These are phyloP conservation scores for Solanum pimpinellifolium DNA, from an alignment of 257 asterid genomes.

Conservation along the genomic window DNA sequence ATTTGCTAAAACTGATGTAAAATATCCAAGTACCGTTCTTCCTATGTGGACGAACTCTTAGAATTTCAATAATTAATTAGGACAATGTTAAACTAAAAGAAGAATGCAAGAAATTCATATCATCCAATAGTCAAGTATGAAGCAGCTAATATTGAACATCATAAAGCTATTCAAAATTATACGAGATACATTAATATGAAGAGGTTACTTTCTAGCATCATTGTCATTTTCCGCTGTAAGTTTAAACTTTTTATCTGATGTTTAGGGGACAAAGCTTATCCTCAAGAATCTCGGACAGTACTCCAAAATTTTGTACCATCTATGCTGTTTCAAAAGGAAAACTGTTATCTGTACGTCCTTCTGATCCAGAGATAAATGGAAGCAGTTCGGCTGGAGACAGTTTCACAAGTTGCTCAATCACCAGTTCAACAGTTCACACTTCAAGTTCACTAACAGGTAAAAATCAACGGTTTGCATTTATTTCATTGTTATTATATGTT, in stretches of 20 bases:
- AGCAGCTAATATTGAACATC: background rate
- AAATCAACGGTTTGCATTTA: background rate
- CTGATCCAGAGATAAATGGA: slow-evolving; percentile 43
- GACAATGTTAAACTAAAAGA: background rate
- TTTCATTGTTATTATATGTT: background rate
- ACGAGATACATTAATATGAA: background rate
- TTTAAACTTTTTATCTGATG: background rate
- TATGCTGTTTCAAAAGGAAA: slow-evolving; percentile 79
- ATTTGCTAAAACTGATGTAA: background rate
- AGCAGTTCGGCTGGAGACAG: slow-evolving; percentile 39
- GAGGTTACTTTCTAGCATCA: background rate
- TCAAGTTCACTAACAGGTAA: slow-evolving; percentile 41
- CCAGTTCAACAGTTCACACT: slow-evolving; percentile 29
- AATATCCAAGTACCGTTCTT: background rate
- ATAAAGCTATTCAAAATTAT: background rate
- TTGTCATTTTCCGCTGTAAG: background rate
- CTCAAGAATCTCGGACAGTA: slow-evolving; percentile 41
- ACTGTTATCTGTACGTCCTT: slow-evolving; percentile 51
- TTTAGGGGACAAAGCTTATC: slow-evolving; percentile 51
- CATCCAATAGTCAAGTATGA: background rate
- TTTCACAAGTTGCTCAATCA: slow-evolving; percentile 35
- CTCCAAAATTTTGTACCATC: slow-evolving; percentile 58
- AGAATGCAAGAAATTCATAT: background rate
- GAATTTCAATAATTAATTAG: background rate
- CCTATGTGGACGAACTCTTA: background rate